Evolutionary conservation across 2,329 filamentous ascomycete species (phyloP).

Genomic region (Juglanconis juglandina): DNA sequence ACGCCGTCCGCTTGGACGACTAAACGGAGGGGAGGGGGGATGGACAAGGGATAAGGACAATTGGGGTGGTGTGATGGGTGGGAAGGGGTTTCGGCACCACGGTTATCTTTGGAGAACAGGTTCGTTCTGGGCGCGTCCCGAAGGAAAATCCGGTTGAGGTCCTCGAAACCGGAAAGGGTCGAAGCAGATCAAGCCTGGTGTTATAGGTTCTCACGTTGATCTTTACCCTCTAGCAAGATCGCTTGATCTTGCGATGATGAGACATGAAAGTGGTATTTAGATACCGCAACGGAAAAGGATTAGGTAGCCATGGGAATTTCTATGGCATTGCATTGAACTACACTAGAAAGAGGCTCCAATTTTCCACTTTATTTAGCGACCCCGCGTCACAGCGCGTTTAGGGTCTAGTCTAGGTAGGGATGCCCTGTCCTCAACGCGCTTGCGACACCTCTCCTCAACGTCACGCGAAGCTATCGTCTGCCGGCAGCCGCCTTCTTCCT

Average conservation of each 20-base stretch:
- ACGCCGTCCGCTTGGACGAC: constrained; percentile 51
- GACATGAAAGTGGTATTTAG: not conserved
- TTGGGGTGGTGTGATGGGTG: too few species aligned
- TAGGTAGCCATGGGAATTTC: not conserved
- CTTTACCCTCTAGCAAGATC: not conserved
- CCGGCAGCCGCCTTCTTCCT: not conserved
- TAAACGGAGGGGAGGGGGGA: not conserved
- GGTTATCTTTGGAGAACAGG: not conserved
- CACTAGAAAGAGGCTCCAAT: too few species aligned
- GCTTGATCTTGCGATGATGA: not conserved
- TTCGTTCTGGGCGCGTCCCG: not conserved
- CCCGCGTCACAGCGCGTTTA: not conserved
- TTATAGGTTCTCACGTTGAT: not conserved
- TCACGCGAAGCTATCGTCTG: not conserved
- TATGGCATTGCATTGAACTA: too few species aligned
- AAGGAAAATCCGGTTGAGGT: not conserved
- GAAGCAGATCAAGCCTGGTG: not conserved
- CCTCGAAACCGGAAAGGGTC: not conserved
- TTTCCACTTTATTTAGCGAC: not conserved
- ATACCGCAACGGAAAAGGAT: not conserved
- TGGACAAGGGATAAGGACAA: too few species aligned
- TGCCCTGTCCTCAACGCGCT: not conserved
- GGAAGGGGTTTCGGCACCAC: not conserved
- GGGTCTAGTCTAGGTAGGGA: not conserved
- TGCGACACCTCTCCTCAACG: not conserved